Conservation (phyloP, 2,329 filamentous ascomycete genomes). For the Myrmaecium sp. region DNA sequence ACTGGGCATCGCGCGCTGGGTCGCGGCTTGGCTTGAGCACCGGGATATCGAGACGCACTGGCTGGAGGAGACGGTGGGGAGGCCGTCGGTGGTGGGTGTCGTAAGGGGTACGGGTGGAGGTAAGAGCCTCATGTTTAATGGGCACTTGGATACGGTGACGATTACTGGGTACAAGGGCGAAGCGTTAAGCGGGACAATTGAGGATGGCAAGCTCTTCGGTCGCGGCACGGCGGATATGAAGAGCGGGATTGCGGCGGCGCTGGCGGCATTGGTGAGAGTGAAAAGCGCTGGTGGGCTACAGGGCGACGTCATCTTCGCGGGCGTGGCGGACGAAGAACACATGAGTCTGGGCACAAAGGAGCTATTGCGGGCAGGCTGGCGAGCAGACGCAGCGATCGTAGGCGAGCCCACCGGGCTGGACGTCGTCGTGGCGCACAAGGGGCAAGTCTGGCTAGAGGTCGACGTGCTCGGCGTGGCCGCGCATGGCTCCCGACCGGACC, state of each 20-base stretch:
- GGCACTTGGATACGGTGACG: slow-evolving; percentile 37
- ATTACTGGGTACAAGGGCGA: slow-evolving; percentile 29
- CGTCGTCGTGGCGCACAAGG: slow-evolving; percentile 32
- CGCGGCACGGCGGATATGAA: slow-evolving; percentile 37
- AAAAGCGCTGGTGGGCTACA: slow-evolving; percentile 12
- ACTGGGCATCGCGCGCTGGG: slow-evolving; percentile 28
- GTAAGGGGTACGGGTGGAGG: slow-evolving; percentile 30
- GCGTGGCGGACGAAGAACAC: slow-evolving; percentile 38
- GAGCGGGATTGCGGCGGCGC: slow-evolving; percentile 29
- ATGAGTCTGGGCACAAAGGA: slow-evolving; percentile 34
- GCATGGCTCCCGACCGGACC: slow-evolving; percentile 26
- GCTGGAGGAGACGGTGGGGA: slow-evolving; percentile 28
- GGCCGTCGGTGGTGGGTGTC: slow-evolving; percentile 35
- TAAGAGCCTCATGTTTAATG: slow-evolving; percentile 35
- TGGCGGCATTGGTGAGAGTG: slow-evolving; percentile 25
- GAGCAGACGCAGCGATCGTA: slow-evolving; percentile 34
- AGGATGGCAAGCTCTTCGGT: slow-evolving; percentile 12
- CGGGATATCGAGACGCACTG: slow-evolving; percentile 34
- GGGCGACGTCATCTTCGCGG: slow-evolving; percentile 36
- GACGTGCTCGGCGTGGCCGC: slow-evolving; percentile 25
- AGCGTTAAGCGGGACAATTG: slow-evolving; percentile 24
- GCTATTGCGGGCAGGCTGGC: slow-evolving; percentile 34
- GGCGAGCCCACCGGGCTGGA: slow-evolving; percentile 29
- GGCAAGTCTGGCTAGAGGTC: slow-evolving; percentile 31
- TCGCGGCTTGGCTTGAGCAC: slow-evolving; percentile 34